These are phyloP conservation scores for Teratosphaeria epicoccoides DNA, from an alignment of 2,329 filamentous ascomycete species.

Conservation along the genomic window DNA sequence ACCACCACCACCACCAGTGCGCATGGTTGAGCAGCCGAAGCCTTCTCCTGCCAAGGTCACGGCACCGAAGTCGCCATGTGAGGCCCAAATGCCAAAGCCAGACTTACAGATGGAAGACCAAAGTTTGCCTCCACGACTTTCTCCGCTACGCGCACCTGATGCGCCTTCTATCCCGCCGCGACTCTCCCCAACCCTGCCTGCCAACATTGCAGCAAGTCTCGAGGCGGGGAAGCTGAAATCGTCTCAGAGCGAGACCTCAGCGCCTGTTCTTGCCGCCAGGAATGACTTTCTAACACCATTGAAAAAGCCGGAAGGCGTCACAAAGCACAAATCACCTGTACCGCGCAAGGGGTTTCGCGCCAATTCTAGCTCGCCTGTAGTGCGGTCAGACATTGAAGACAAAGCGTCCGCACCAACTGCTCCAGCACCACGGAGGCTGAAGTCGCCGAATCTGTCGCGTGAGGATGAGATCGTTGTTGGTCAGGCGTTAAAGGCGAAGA, in stretches of 20 bases:
- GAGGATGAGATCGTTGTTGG: slow-evolving; percentile 14
- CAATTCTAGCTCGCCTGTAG: slow-evolving; percentile 18
- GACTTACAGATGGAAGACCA: background rate
- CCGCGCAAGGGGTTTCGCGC: slow-evolving; percentile 21
- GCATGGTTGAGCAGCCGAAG: background rate
- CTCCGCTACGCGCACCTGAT: slow-evolving; percentile 24
- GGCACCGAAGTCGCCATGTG: slow-evolving; percentile 2
- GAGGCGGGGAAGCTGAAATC: slow-evolving; percentile 25
- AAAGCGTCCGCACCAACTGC: slow-evolving; percentile 1
- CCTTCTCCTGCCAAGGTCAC: background rate
- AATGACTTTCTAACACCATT: slow-evolving; percentile 14
- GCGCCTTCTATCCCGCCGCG: slow-evolving; percentile 45
- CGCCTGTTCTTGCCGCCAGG: slow-evolving; percentile 10
- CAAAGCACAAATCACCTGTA: slow-evolving; percentile 19
- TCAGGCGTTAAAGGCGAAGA: slow-evolving; percentile 8
- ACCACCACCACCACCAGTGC: background rate
- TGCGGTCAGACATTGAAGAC: slow-evolving; percentile 14
- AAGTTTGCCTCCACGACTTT: slow-evolving; percentile 10
- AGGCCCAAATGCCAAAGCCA: background rate
- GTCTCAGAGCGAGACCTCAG: slow-evolving; percentile 10
- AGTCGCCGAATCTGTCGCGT: slow-evolving; percentile 9
- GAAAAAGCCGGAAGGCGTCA: slow-evolving; percentile 7
- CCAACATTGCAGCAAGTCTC: slow-evolving; percentile 45
- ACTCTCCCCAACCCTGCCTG: slow-evolving; percentile 48
- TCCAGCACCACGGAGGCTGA: background rate